A percentile compares a stretch with the other conserved stretches of the same genome.
These are phyloP conservation scores for Cladophialophora exuberans DNA, from an alignment of 2,329 filamentous ascomycete genomes.

Conservation along the genomic window DNA sequence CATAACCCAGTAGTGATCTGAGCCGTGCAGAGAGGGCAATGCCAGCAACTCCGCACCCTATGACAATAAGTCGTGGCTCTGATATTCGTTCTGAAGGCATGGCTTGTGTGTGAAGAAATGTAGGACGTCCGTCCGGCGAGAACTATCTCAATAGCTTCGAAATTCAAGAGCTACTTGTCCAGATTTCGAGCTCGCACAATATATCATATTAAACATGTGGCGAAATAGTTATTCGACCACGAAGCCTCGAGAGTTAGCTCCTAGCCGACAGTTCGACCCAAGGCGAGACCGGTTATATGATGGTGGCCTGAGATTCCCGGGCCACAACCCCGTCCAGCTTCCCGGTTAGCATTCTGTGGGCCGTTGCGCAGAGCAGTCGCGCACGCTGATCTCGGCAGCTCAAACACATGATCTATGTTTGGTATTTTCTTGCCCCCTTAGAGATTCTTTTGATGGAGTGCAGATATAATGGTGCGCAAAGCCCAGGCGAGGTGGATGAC, in stretches of 20 bases:
- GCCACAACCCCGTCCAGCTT: not conserved
- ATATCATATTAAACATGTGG: not conserved
- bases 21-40: conserved; percentile 16
- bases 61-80: conserved; percentile 18
- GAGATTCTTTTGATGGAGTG: not conserved
- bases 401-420: not conserved
- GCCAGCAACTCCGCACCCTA: conserved; percentile 19
- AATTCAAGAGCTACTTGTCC: not conserved
- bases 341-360: conserved; percentile 3
- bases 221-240: not conserved
- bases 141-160: not conserved
- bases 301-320: conserved; percentile 2
- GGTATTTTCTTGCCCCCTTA: not conserved
- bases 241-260: conserved; percentile 1
- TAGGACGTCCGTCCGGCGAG: not conserved
- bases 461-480: conserved; percentile 16
- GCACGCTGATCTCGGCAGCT: not conserved
- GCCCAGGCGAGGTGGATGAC: not conserved
- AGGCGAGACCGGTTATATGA: conserved; percentile 6
- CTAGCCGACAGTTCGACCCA: not conserved
- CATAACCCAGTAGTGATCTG: not conserved
- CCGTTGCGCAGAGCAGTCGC: not conserved
- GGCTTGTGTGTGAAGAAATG: not conserved
- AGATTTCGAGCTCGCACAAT: conserved; percentile 1
- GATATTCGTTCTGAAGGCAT: conserved; percentile 10